A percentile compares a stretch with the other conserved stretches of the same genome.
Evolutionary conservation across 345 rosid species (phyloP).

Genomic region (Cochlearia excelsa): DNA sequence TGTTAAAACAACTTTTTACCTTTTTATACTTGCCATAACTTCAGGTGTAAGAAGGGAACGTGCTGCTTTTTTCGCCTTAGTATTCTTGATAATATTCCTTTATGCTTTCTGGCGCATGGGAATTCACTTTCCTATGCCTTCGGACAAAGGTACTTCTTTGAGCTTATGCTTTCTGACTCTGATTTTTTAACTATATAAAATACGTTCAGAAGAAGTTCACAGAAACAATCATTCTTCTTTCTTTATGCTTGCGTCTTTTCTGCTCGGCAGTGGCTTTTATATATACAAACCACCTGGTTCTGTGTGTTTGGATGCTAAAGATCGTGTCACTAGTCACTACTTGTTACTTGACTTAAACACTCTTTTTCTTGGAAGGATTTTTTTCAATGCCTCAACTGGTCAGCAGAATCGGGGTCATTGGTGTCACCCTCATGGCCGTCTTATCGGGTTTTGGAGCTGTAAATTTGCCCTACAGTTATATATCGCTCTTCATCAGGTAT

Average conservation of each 20-base stretch:
- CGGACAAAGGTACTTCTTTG: constrained; percentile 65
- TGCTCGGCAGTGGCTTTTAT: constrained; percentile 18
- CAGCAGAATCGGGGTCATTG: constrained; percentile 96
- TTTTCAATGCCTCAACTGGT: constrained; percentile 92
- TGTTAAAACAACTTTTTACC: not conserved
- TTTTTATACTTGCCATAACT: constrained; percentile 10
- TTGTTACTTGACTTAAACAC: constrained; percentile 17
- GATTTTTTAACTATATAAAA: constrained; percentile 1
- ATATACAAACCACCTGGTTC: not conserved
- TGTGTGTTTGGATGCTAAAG: constrained; percentile 14
- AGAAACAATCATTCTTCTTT: constrained; percentile 14
- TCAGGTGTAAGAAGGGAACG: constrained; percentile 90
- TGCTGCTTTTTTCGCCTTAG: constrained; percentile 82
- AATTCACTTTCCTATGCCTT: constrained; percentile 97
- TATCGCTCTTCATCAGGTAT: constrained; percentile 95
- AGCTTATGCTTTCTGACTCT: constrained; percentile 11
- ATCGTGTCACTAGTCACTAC: constrained; percentile 9
- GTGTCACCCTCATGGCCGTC: constrained; percentile 96
- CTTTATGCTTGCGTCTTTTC: constrained; percentile 6
- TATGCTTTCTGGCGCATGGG: constrained; percentile 99
- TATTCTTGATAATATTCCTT: constrained; percentile 82
- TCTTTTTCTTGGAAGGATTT: constrained; percentile 58
- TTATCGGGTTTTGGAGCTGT: constrained; percentile 98
- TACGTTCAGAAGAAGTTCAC: constrained; percentile 13
- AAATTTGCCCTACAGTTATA: constrained; percentile 93